Base-by-base conservation (phyloP, 495 filamentous ascomycete species). In the Podospora pseudoanserina region DNA sequence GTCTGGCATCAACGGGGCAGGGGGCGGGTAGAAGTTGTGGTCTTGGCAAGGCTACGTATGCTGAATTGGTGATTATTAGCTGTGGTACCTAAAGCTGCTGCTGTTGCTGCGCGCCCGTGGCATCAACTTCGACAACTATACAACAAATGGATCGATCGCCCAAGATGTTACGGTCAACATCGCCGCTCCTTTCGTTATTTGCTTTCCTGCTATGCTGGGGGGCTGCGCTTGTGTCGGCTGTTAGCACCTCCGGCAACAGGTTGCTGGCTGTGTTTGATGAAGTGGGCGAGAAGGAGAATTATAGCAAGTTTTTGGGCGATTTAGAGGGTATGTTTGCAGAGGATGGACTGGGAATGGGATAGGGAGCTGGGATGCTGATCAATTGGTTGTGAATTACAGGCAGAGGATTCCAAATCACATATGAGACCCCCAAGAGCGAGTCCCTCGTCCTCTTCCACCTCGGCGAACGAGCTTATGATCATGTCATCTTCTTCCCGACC, bases 261-360 rank as follows among this genome's bases (percentile, higher is more conserved):
- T 79, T 99, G 78, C 80, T 98, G 73, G 94, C 95, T 32, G 86
- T 98, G 59, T 77, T 95, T 57, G 95, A 99, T 74, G 92, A 97
- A 68, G 80, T 85, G 65, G 83, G 84, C 49, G 92, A 96, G 73
- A 92, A 92, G 82, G 84, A 84, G 63, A 84, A 82, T 67, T 99
- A 95, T 79, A 91, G 91, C 60, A 89, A 86, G 72, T 92, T 97
- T 75, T 88, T 94, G 78, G 85, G 80, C 2, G 93, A 96, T 79
- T 80, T 99, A 59, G 84, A 91, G 83, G 86, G 95, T 97, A 79
- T 68, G 80, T 72, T 23, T 64, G 34, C 2, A 15, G 60, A 11
- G 5, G 0, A 49, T 19, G 20, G 19, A 13, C 32, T 26, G 26
- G 27, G 34, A 23, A 49, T 49, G 39, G 39, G 39, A 49, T 49